These are phyloP conservation scores for Leucocoprinus leucothites DNA, from an alignment of 768 basidiomycete species.

Conservation along the genomic window DNA sequence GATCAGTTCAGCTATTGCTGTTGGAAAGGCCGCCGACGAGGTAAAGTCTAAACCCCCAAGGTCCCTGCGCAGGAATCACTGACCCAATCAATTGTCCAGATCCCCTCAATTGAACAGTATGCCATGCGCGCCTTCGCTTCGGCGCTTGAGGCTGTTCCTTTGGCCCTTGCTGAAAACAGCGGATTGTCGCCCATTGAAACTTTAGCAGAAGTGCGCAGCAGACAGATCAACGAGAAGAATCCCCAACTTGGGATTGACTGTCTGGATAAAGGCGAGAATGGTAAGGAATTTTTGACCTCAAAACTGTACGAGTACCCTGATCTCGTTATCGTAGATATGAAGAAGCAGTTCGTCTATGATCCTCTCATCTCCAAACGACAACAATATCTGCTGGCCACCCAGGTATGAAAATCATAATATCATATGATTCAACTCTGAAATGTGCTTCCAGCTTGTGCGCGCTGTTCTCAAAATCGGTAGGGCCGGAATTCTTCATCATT, in stretches of 20 bases:
- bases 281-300: slow-evolving; percentile 37
- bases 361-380: slow-evolving; percentile 97
- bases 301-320: neutral
- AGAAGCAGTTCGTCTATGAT: slow-evolving; percentile 94
- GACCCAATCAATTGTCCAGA: slow-evolving; percentile 39
- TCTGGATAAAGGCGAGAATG: slow-evolving; percentile 79
- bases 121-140: slow-evolving; percentile 99
- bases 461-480: slow-evolving; percentile 86
- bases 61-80: neutral
- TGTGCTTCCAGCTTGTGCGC: slow-evolving; percentile 59
- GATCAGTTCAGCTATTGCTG: slow-evolving; percentile 92
- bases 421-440: neutral
- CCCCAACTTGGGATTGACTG: slow-evolving; percentile 93
- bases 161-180: slow-evolving; percentile 97
- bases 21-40: slow-evolving; percentile 92
- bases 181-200: slow-evolving; percentile 96
- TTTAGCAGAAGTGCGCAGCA: slow-evolving; percentile 90
- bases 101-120: slow-evolving; percentile 97
- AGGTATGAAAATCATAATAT: slow-evolving; percentile 44
- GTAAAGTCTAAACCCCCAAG: slow-evolving; percentile 32
- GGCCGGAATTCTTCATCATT: slow-evolving; percentile 19
- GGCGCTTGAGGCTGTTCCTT: slow-evolving; percentile 91
- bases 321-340: slow-evolving; percentile 75
- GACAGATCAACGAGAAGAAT: slow-evolving; percentile 85
- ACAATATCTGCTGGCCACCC: slow-evolving; percentile 95